Evolutionary conservation across 78 protist species (phyloP).

Genomic region (Chrysochromulina parva): DNA sequence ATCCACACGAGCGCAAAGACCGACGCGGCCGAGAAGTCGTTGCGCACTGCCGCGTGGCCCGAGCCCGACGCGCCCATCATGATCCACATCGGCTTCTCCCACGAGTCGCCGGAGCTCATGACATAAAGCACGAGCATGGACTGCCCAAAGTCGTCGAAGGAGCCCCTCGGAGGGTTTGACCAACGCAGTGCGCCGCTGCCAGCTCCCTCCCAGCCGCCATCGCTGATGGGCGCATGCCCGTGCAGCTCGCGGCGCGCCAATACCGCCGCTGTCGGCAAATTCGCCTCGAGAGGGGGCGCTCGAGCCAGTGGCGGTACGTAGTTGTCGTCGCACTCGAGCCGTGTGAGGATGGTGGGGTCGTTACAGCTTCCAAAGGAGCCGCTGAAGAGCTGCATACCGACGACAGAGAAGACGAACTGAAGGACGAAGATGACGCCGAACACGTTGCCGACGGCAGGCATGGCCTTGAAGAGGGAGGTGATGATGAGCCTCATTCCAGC

Average conservation of each 20-base stretch:
- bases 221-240: too few species aligned
- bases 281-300: too few species aligned
- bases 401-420: not conserved
- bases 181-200: too few species aligned
- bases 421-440: not conserved
- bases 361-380: not conserved
- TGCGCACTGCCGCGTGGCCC: too few species aligned
- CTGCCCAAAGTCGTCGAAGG: constrained; percentile 13
- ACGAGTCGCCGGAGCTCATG: not conserved
- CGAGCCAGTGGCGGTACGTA: too few species aligned
- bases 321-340: too few species aligned
- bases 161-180: not conserved
- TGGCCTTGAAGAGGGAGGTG: not conserved
- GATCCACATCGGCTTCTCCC: not conserved
- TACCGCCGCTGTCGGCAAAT: too few species aligned
- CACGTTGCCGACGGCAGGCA: not conserved
- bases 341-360: too few species aligned
- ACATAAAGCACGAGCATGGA: not conserved
- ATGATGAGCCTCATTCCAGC: not conserved
- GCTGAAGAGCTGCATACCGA: not conserved
- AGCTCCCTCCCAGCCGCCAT: not conserved
- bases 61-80: not conserved
- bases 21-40: not conserved
- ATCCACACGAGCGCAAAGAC: not conserved
- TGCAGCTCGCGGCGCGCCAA: too few species aligned